These are phyloP conservation scores for Lanmaoa pseudosensibilis DNA, from an alignment of 768 basidiomycete genomes.

Conservation along the genomic window DNA sequence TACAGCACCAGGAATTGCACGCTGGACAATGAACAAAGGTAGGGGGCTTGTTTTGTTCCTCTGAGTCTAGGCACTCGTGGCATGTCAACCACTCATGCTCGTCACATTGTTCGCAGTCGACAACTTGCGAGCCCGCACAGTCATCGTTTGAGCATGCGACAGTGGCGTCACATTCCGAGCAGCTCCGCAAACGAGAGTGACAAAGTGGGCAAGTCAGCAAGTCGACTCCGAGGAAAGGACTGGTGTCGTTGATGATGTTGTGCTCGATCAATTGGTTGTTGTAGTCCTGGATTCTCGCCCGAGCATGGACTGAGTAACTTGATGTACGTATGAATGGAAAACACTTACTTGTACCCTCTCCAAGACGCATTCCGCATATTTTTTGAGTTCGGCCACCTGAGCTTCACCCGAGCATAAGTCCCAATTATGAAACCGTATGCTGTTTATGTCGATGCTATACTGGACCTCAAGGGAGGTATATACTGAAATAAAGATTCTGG, in stretches of 20 bases:
- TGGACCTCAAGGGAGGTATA: too few relatives aligned
- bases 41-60: too few relatives aligned
- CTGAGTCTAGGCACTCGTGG: neutral
- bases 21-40: neutral
- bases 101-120: neutral
- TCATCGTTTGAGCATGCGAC: neutral
- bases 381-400: neutral
- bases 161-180: neutral
- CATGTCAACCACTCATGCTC: neutral
- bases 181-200: neutral
- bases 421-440: neutral
- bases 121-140: neutral
- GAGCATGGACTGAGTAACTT: neutral
- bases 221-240: neutral
- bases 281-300: neutral
- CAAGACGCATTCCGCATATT: neutral
- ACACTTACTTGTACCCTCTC: neutral
- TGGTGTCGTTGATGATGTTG: neutral
- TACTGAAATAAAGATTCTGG: neutral
- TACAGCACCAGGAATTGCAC: conserved; percentile 1
- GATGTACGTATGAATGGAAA: neutral
- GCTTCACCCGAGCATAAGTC: too few relatives aligned
- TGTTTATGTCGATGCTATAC: neutral
- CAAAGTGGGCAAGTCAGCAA: conserved; percentile 7
- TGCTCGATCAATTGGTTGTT: neutral